Percentiles rank a stretch among this genome's conserved stretches.
Evolutionary conservation across 1,139 yeast genomes (phyloP).

Genomic region (Magnusiomyces paraingens): DNA sequence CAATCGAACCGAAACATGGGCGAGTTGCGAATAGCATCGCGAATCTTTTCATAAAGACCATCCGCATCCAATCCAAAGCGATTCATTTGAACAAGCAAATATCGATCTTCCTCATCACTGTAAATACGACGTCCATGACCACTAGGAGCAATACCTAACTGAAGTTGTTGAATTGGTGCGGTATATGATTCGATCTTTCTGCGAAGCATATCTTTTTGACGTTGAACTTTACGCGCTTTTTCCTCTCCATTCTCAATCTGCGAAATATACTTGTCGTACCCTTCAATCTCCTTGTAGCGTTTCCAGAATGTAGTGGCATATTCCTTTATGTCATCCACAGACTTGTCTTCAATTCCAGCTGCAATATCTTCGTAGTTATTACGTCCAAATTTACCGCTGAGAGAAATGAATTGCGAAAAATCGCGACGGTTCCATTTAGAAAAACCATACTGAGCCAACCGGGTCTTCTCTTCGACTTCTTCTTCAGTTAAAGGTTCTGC

Average conservation of each 20-base stretch:
- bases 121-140: constrained; percentile 82
- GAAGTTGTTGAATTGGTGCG: constrained; percentile 71
- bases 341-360: constrained; percentile 53
- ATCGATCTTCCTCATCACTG: constrained; percentile 81
- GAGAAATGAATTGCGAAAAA: constrained; percentile 76
- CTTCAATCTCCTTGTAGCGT: constrained; percentile 65
- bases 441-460: constrained; percentile 60
- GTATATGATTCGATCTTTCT: constrained; percentile 55
- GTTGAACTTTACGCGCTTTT: constrained; percentile 52
- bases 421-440: constrained; percentile 82
- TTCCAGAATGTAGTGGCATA: constrained; percentile 75
- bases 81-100: constrained; percentile 63
- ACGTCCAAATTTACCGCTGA: constrained; percentile 76
- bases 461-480: constrained; percentile 58
- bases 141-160: constrained; percentile 71
- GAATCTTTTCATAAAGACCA: constrained; percentile 64
- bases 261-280: constrained; percentile 75
- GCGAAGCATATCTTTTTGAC: constrained; percentile 61
- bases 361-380: constrained; percentile 55
- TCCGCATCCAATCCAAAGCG: constrained; percentile 71
- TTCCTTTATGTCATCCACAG: constrained; percentile 57
- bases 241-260: constrained; percentile 88
- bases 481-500: constrained; percentile 73
- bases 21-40: constrained; percentile 64
- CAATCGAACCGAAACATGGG: constrained; percentile 84